Conservation (phyloP, 768 basidiomycete genomes). For the Mrakia hoshinonis region DNA sequence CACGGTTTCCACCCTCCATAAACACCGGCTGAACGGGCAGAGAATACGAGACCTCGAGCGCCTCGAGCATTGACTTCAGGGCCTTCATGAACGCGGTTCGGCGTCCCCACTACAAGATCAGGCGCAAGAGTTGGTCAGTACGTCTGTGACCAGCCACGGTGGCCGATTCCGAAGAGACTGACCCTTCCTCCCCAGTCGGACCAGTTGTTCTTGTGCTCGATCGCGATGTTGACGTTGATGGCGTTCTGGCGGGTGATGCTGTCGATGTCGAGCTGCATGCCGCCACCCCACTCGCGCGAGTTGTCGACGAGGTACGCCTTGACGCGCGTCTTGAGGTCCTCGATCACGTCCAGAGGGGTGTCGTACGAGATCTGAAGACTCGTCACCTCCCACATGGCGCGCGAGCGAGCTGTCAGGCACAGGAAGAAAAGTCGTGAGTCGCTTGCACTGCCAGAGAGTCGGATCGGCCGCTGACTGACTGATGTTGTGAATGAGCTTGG, state of each 20-base stretch:
- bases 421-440: conserved; percentile 57
- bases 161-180: conserved; percentile 43
- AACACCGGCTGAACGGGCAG: conserved; percentile 63
- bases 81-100: conserved; percentile 68
- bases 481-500: conserved; percentile 65
- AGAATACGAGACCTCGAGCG: conserved; percentile 61
- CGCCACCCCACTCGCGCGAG: conserved; percentile 56
- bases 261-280: conserved; percentile 47
- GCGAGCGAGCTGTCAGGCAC: conserved; percentile 53
- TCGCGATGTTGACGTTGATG: conserved; percentile 49
- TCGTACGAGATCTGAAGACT: conserved; percentile 57
- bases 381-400: conserved; percentile 58
- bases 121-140: too few relatives aligned
- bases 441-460: not conserved
- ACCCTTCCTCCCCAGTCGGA: conserved; percentile 66
- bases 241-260: conserved; percentile 54
- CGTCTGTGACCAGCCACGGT: not conserved
- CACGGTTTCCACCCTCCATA: not conserved
- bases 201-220: conserved; percentile 68
- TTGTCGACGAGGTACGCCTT: conserved; percentile 55
- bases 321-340: conserved; percentile 55
- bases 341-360: conserved; percentile 61
- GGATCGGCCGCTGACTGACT: not conserved
- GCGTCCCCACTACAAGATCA: conserved; percentile 49
- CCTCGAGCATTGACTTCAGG: conserved; percentile 61